Percentiles rank a stretch among this genome's conserved stretches.
phyloP scores from a whole-genome alignment of 495 filamentous ascomycete genomes.

The Trypethelium eluteriae region DNA sequence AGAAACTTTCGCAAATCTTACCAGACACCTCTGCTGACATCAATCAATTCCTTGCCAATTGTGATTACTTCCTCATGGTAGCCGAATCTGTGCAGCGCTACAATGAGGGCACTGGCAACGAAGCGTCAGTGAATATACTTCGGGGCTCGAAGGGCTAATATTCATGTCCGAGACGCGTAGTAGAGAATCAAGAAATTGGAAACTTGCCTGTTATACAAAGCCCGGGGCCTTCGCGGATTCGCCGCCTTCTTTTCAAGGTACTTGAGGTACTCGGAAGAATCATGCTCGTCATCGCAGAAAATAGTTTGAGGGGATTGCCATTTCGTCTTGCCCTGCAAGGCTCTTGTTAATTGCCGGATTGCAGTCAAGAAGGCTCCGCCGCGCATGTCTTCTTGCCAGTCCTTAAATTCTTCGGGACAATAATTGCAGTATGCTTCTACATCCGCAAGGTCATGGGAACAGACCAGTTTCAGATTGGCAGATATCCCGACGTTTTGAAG shows the following conservation, averaged over 20 bases:
- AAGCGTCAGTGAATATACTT: not conserved
- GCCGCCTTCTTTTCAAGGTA: constrained; percentile 43
- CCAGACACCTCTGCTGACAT: constrained; percentile 55
- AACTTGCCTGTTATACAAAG: constrained; percentile 69
- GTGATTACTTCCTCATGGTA: constrained; percentile 62
- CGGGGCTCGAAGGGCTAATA: not conserved
- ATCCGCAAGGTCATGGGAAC: constrained; percentile 67
- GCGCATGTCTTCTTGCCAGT: constrained; percentile 68
- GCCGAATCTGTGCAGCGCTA: constrained; percentile 64
- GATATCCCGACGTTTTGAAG: constrained; percentile 67
- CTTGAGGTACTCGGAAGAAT: constrained; percentile 55
- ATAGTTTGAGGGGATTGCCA: constrained; percentile 47
- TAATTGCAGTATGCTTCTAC: constrained; percentile 67
- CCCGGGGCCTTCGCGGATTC: constrained; percentile 43
- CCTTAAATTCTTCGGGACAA: constrained; percentile 65
- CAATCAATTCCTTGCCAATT: constrained; percentile 54
- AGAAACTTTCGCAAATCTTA: constrained; percentile 59
- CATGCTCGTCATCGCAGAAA: constrained; percentile 66
- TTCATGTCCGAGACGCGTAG: not conserved
- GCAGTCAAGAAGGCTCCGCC: constrained; percentile 67
- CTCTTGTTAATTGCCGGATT: constrained; percentile 64
- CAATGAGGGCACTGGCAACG: not conserved
- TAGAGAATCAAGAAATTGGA: constrained; percentile 17
- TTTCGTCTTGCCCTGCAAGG: constrained; percentile 79
- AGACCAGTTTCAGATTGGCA: constrained; percentile 61